Percentiles rank a stretch among this genome's conserved stretches.
These are phyloP conservation scores for Fusarium verrucosum DNA, from an alignment of 2,329 filamentous ascomycete genomes.

Conservation along the genomic window DNA sequence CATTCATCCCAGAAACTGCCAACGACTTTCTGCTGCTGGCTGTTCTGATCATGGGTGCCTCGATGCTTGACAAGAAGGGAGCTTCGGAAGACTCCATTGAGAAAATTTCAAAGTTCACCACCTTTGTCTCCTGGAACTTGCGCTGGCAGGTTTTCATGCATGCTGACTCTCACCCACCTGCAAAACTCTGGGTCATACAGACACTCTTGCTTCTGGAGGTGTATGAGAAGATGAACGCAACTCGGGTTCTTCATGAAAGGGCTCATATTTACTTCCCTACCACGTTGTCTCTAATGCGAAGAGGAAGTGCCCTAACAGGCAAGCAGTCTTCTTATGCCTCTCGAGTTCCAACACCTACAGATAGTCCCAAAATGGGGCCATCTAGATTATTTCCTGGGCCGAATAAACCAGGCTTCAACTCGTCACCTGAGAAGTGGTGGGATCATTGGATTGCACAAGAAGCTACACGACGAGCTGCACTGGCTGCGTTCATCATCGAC, in stretches of 20 bases:
- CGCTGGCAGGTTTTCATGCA: constrained; percentile 46
- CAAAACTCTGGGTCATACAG: constrained; percentile 45
- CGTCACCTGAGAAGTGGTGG: constrained; percentile 44
- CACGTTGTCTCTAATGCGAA: constrained; percentile 43
- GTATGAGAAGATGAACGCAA: constrained; percentile 44
- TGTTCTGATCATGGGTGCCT: constrained; percentile 44
- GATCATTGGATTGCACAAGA: constrained; percentile 46
- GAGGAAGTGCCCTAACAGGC: constrained; percentile 42
- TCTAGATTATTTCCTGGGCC: constrained; percentile 19
- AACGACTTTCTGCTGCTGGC: constrained; percentile 43
- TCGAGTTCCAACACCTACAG: constrained; percentile 37
- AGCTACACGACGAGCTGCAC: constrained; percentile 42
- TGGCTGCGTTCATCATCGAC: constrained; percentile 44
- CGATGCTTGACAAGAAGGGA: constrained; percentile 42
- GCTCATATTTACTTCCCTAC: constrained; percentile 46
- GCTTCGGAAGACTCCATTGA: constrained; percentile 28
- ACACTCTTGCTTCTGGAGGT: constrained; percentile 42
- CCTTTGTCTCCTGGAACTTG: constrained; percentile 44
- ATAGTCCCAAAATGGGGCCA: constrained; percentile 36
- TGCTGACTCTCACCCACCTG: constrained; percentile 43
- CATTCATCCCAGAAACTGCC: constrained; percentile 42
- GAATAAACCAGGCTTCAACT: constrained; percentile 31
- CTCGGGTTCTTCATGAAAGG: constrained; percentile 42
- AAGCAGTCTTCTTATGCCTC: constrained; percentile 44
- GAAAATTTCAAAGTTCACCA: constrained; percentile 45